A percentile compares a stretch with the other conserved stretches of the same genome.
phyloP scores from a whole-genome alignment of 495 filamentous ascomycete genomes.

The Neurospora sp. region DNA sequence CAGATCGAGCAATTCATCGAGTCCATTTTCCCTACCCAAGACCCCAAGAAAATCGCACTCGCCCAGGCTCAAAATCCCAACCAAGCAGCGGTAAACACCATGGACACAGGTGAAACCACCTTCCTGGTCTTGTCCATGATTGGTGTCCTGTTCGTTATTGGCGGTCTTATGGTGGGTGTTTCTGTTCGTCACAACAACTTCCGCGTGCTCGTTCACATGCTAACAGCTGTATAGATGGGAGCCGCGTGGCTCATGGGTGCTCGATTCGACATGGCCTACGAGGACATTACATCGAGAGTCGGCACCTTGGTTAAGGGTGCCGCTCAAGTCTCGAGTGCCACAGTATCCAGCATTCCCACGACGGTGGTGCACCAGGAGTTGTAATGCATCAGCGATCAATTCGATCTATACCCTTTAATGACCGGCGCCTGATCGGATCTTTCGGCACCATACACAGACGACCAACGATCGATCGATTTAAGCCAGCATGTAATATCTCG shows the following conservation, averaged over 20 bases:
- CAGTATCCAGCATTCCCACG: background rate
- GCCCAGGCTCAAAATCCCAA: conserved; percentile 17
- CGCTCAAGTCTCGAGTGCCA: conserved; percentile 4
- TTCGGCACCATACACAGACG: background rate
- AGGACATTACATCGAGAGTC: conserved; percentile 20
- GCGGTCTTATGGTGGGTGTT: conserved; percentile 35
- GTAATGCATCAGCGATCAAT: conserved; percentile 12
- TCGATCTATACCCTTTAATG: conserved; percentile 7
- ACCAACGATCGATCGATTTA: background rate
- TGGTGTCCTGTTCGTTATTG: conserved; percentile 25
- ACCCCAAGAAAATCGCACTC: conserved; percentile 33
- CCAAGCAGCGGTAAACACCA: conserved; percentile 10
- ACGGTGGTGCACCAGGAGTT: conserved; percentile 30
- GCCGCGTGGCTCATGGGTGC: conserved; percentile 59
- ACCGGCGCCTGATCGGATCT: background rate
- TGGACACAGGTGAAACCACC: conserved; percentile 25
- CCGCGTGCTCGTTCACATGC: conserved; percentile 1
- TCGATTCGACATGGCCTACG: conserved; percentile 39
- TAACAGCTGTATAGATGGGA: conserved; percentile 40
- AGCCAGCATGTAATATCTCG: background rate
- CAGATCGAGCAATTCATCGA: conserved; percentile 98
- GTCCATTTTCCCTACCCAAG: conserved; percentile 71
- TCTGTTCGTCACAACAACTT: background rate
- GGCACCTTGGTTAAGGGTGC: conserved; percentile 7
- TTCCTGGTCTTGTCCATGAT: conserved; percentile 25